Evolutionary conservation across 495 filamentous ascomycete genomes (phyloP), one percentile per base, ranked within the genome.

Genomic region (Penicillium turbatum): DNA sequence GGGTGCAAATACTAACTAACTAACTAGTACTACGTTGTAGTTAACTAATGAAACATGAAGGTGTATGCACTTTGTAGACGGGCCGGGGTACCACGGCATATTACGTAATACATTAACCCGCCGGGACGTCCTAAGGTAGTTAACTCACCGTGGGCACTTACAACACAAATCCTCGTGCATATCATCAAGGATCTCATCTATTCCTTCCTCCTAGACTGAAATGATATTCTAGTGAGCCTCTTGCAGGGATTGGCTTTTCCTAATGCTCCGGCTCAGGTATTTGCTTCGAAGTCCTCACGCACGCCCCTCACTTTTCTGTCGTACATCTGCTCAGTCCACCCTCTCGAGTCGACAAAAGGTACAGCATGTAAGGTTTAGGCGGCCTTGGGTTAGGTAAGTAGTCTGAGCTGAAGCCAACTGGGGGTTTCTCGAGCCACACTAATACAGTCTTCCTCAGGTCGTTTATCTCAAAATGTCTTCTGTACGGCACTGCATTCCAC

Each of bases 401-500:
- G 4, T 26, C n/a, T 19, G 51, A 2, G 11, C 42, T 36, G 10
- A 12, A 31, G 32, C 30, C 19, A 21, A 16, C 6, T 15, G 6
- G 27, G 17, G 26, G 15, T 6, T 10, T n/a, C 19, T 34, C 9
- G 12, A 5, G 5, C 12, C 11, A 47, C 42, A 37, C 55, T 67
- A 5, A 64, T 41, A 2, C 17, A 24, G 3, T 34, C 32, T 31
- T 24, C n/a, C 5, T 12, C 17, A 76, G 73, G 48, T 64, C 55
- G 6, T 63, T 73, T 26, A 21, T 73, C 24, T 53, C 60, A n/a
- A 71, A 65, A 51, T 57, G 53, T 37, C 54, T 74, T 3, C 48
- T 71, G 31, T 71, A 65, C 30, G 70, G 67, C 11, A 60, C 55
- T 45, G 70, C 84, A 67, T 55, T 65, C 62, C 54, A 78, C 47